phyloP scores from a whole-genome alignment of 176 grass and related monocot species.

The Aegilops longissima region DNA sequence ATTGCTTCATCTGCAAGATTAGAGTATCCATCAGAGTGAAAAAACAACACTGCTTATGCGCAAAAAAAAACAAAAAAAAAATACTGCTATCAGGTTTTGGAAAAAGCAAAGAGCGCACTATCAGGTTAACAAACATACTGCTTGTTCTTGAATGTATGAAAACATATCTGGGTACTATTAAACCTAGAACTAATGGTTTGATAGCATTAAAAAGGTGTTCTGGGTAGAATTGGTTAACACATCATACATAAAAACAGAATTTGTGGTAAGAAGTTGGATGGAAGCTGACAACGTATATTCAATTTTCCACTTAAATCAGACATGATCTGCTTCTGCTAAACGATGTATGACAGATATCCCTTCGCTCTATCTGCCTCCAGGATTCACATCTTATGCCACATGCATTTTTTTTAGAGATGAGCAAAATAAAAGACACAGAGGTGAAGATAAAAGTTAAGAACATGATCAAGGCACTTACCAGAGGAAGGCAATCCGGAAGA shows the following conservation, averaged over 20 bases:
- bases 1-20: conserved; percentile 46
- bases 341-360: neutral
- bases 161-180: neutral
- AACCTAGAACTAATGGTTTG: neutral
- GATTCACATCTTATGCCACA: conserved; percentile 18
- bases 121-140: neutral
- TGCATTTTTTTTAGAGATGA: neutral
- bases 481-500: conserved; percentile 33
- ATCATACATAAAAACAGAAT: neutral
- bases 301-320: neutral
- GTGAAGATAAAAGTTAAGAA: neutral
- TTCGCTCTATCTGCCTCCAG: neutral
- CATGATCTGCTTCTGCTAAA: neutral
- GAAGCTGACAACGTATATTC: neutral
- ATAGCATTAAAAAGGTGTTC: neutral
- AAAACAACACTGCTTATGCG: neutral
- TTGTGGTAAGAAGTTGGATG: neutral
- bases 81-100: neutral
- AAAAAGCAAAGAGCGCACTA: neutral
- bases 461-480: conserved; percentile 40
- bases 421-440: conserved; percentile 12
- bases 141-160: neutral
- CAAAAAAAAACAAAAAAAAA: neutral
- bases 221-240: neutral
- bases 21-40: conserved; percentile 11